A percentile compares a stretch with the other conserved stretches of the same genome.
Evolutionary conservation across 2,329 filamentous ascomycete species (phyloP).

Genomic region (Pyrenophora tritici-repentis): DNA sequence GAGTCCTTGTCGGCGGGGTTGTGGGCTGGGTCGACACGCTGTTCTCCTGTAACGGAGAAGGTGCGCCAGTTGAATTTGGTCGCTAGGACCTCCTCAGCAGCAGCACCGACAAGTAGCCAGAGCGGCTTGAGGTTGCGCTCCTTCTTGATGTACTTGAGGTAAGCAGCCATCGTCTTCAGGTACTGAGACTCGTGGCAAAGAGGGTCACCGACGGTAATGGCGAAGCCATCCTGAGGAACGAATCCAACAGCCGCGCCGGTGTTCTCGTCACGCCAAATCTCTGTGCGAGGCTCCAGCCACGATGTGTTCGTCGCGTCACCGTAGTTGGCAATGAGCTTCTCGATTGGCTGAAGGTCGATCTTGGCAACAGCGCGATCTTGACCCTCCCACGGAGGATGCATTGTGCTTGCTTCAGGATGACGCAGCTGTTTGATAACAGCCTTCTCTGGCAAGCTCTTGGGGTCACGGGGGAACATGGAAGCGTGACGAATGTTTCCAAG

Average conservation of each 20-base stretch:
- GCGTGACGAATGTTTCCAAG: slow-evolving; percentile 89
- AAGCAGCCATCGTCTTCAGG: slow-evolving; percentile 71
- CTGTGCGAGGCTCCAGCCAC: slow-evolving; percentile 87
- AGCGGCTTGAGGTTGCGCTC: slow-evolving; percentile 76
- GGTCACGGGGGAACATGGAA: slow-evolving; percentile 85
- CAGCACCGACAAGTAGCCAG: slow-evolving; percentile 85
- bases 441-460: slow-evolving; percentile 78
- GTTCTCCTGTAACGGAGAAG: slow-evolving; percentile 84
- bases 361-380: slow-evolving; percentile 54
- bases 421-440: slow-evolving; percentile 68
- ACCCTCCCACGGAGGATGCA: slow-evolving; percentile 67
- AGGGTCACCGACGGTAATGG: slow-evolving; percentile 84
- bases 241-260: slow-evolving; percentile 87
- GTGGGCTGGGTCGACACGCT: slow-evolving; percentile 77
- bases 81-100: slow-evolving; percentile 79
- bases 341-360: slow-evolving; percentile 70
- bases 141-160: slow-evolving; percentile 74
- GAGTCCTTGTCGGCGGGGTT: slow-evolving; percentile 69
- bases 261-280: slow-evolving; percentile 79
- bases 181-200: slow-evolving; percentile 82
- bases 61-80: slow-evolving; percentile 84
- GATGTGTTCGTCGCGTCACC: slow-evolving; percentile 93
- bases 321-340: slow-evolving; percentile 92
- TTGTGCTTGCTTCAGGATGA: slow-evolving; percentile 85
- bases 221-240: slow-evolving; percentile 75